Base-by-base conservation (phyloP, 345 rosid genomes). In the Arabidopsis suecica region DNA sequence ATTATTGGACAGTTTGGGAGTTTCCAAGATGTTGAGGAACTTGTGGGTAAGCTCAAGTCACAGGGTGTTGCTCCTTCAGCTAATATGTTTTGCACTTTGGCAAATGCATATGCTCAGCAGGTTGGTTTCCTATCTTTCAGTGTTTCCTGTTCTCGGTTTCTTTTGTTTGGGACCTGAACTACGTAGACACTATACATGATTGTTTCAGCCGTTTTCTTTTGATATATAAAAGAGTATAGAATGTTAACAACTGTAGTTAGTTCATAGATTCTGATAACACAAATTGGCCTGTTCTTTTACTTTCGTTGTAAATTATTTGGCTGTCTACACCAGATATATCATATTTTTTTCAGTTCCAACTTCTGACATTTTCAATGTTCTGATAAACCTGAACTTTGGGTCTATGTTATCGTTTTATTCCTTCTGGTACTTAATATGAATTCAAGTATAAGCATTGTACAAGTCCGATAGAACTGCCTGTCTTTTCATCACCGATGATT, bases 51-150 rank as follows among this genome's bases (percentile, higher is more conserved):
- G 78, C 80, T 89, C 25, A 84, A 82, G 73, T 79, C 83, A 9
- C 83, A 85, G 78, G 89, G 88, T 54, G 68, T 84, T 3, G 80
- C 25, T 56, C 85, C 78, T 78, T 82, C 94, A 0, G 76, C 82
- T 34, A 82, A 78, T 74, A 44, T 81, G 81, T 84, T 82, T 78
- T 87, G 87, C 62, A 86, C 83, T 50, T 72, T 89, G 70, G 94
- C 94, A 37, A 86, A 89, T 84, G 89, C 94, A 54, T 89, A 87
- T 83, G 94, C 94, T 74, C 88, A 87, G 73, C 91, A 85, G 94
- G 88, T 88, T 64, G 20, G 23, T 64, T 64, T 33, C 49, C 13
- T 33, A 22, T 44, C 64, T 64, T 34, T 28, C 40, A 0, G 2
- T 50, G 58, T 53, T 71, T n/a, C 9, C n/a, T 22, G 22, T 48